A percentile compares a stretch with the other conserved stretches of the same genome.
Evolutionary conservation across 108 stramenopile genomes (phyloP).

Genomic region (Aureococcus anophagefferens): DNA sequence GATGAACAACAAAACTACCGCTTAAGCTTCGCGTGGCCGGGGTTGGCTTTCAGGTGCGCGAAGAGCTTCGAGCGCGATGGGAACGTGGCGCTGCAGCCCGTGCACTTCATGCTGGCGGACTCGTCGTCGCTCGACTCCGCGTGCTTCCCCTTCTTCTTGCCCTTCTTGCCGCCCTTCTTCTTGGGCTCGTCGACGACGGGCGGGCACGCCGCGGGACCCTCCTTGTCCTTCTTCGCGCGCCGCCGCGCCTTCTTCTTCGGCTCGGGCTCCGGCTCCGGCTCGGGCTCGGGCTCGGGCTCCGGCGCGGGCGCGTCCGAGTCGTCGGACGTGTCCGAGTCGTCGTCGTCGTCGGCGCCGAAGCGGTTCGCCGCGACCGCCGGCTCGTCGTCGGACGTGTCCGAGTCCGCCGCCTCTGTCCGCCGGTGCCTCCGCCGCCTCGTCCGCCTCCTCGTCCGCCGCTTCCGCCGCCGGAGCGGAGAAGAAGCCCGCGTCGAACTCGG

Average conservation of each 20-base stretch:
- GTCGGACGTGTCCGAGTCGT: neutral
- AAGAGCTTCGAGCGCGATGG: neutral
- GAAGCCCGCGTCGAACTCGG: too few relatives aligned
- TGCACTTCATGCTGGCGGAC: neutral
- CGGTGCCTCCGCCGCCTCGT: too few relatives aligned
- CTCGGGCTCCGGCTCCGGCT: neutral
- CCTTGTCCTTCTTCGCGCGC: neutral
- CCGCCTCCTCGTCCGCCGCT: too few relatives aligned
- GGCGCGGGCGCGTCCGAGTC: neutral
- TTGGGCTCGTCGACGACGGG: neutral
- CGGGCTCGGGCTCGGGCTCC: neutral
- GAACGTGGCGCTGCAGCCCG: neutral
- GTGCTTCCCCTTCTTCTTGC: neutral
- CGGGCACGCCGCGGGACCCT: neutral
- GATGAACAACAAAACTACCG: too few relatives aligned
- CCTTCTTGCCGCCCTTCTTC: neutral
- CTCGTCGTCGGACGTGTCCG: neutral
- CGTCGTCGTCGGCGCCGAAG: neutral
- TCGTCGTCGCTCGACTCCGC: neutral
- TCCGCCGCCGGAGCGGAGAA: too few relatives aligned
- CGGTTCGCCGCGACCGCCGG: neutral
- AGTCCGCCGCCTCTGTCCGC: neutral
- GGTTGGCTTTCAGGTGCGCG: neutral
- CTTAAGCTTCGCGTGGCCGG: neutral
- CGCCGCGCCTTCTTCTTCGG: neutral